A percentile compares a stretch with the other conserved stretches of the same genome.
These are phyloP conservation scores for Leishmania lainsoni DNA, from an alignment of 208 protist species.

Conservation along the genomic window DNA sequence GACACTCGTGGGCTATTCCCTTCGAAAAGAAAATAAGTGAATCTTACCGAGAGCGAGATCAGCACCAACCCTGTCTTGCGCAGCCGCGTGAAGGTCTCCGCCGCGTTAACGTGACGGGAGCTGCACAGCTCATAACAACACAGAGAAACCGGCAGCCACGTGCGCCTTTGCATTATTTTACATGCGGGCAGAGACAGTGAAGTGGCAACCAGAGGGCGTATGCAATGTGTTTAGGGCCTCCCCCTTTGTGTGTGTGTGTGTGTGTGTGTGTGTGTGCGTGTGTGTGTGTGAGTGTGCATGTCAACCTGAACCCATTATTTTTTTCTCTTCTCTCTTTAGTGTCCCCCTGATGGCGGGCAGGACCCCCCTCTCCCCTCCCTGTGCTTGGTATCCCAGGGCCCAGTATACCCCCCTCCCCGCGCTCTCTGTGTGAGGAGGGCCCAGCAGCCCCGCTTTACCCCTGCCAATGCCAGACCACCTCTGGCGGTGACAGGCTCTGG, in stretches of 20 bases:
- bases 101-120: conserved; percentile 18
- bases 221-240: too few species aligned
- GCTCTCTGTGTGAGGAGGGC: not conserved
- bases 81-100: not conserved
- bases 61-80: not conserved
- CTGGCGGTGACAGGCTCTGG: not conserved
- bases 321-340: not conserved
- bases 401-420: not conserved
- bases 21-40: not conserved
- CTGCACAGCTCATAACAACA: not conserved
- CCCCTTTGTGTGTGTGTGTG: not conserved
- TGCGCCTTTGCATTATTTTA: not conserved
- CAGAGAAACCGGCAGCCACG: not conserved
- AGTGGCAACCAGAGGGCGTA: too few species aligned
- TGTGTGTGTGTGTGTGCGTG: not conserved
- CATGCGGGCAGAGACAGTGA: not conserved
- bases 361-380: not conserved
- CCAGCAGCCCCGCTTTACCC: not conserved
- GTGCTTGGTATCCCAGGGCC: not conserved
- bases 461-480: not conserved
- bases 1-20: not conserved
- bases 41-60: not conserved
- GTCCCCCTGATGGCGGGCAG: not conserved
- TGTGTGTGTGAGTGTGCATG: not conserved
- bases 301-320: not conserved